A percentile compares a stretch with the other conserved stretches of the same genome.
These are phyloP conservation scores for Exutisphaerella laricina DNA, from an alignment of 2,329 filamentous ascomycete species.

Conservation along the genomic window DNA sequence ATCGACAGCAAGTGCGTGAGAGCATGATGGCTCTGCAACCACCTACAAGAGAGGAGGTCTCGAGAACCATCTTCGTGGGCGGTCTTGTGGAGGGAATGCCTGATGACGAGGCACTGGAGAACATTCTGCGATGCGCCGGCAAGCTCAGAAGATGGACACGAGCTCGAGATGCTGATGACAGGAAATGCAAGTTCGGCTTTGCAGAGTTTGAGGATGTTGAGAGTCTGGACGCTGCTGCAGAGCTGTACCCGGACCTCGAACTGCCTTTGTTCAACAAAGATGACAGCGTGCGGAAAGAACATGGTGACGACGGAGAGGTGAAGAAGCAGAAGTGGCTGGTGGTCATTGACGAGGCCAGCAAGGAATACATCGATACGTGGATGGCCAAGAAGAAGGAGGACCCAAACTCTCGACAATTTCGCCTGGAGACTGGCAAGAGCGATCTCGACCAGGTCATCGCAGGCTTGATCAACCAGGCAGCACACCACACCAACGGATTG, in stretches of 20 bases:
- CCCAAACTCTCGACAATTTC: slow-evolving; percentile 56
- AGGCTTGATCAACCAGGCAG: slow-evolving; percentile 63
- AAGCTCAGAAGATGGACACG: slow-evolving; percentile 76
- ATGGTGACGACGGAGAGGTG: slow-evolving; percentile 37
- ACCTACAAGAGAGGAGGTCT: slow-evolving; percentile 82
- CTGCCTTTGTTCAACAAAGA: slow-evolving; percentile 62
- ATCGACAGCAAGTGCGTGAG: slow-evolving; percentile 29
- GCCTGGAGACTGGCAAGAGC: slow-evolving; percentile 62
- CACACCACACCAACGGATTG: slow-evolving; percentile 26
- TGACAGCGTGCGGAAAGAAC: slow-evolving; percentile 39
- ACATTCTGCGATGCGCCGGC: slow-evolving; percentile 70
- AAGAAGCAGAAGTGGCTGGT: slow-evolving; percentile 37
- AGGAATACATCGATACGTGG: slow-evolving; percentile 80
- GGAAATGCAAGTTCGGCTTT: slow-evolving; percentile 85
- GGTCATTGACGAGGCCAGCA: slow-evolving; percentile 73
- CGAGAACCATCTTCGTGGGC: slow-evolving; percentile 84
- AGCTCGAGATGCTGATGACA: slow-evolving; percentile 69
- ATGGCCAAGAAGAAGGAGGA: slow-evolving; percentile 62
- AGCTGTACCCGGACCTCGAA: slow-evolving; percentile 74
- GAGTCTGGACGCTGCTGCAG: slow-evolving; percentile 76
- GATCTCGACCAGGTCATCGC: slow-evolving; percentile 63
- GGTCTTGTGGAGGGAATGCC: slow-evolving; percentile 75
- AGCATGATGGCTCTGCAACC: slow-evolving; percentile 54
- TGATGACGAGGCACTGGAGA: slow-evolving; percentile 72
- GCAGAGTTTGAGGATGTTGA: slow-evolving; percentile 91